phyloP scores from a whole-genome alignment of 1,139 yeast genomes.

The Yamadazyma siamensis region DNA sequence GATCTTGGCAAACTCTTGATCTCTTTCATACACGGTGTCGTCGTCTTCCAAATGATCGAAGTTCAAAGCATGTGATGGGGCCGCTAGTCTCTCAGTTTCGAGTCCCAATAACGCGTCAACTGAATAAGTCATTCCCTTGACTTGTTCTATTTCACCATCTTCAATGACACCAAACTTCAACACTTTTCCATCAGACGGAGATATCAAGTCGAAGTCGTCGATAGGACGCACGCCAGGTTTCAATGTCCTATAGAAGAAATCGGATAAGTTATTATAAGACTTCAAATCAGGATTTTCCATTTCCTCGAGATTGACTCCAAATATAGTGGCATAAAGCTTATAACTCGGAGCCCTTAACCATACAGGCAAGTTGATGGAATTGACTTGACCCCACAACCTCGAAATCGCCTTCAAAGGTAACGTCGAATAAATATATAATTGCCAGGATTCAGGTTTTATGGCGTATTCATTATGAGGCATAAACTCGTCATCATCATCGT shows the following conservation, averaged over 20 bases:
- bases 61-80: constrained; percentile 56
- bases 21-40: constrained; percentile 46
- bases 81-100: constrained; percentile 47
- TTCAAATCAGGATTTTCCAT: constrained; percentile 79
- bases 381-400: constrained; percentile 90
- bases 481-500: constrained; percentile 25
- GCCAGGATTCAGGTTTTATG: constrained; percentile 75
- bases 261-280: constrained; percentile 76
- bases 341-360: constrained; percentile 88
- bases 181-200: constrained; percentile 94
- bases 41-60: constrained; percentile 43
- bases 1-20: constrained; percentile 73
- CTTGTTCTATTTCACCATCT: constrained; percentile 89
- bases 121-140: constrained; percentile 93
- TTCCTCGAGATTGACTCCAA: constrained; percentile 89
- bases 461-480: constrained; percentile 37
- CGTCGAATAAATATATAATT: constrained; percentile 82
- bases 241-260: constrained; percentile 84
- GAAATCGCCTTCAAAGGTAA: constrained; percentile 90
- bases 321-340: constrained; percentile 69
- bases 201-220: constrained; percentile 64
- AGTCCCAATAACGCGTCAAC: constrained; percentile 86
- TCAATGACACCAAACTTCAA: constrained; percentile 82
- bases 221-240: constrained; percentile 80
- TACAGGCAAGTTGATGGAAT: constrained; percentile 77